Evolutionary conservation across 2,329 filamentous ascomycete species (phyloP).

Genomic region (Phaeoacremonium minimum): DNA sequence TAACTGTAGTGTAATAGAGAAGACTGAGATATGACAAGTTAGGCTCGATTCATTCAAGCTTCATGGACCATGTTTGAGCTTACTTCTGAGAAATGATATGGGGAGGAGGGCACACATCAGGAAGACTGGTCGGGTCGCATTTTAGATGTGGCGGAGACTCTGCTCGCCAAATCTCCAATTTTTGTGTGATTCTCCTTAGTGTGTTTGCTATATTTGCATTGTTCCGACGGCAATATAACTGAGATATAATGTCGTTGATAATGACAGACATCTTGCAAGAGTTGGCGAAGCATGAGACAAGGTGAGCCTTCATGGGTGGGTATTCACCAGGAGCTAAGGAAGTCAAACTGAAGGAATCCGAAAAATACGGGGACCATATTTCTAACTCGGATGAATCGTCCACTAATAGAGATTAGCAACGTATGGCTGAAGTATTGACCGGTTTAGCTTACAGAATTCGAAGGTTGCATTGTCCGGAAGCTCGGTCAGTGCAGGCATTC

Average conservation of each 20-base stretch:
- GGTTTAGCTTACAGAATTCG: neutral
- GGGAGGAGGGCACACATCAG: slow-evolving; percentile 11
- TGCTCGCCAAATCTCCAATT: slow-evolving; percentile 10
- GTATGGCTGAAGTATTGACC: neutral
- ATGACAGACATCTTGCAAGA: slow-evolving; percentile 17
- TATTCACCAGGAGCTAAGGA: slow-evolving; percentile 23
- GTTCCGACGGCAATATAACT: slow-evolving; percentile 10
- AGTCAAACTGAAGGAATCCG: slow-evolving; percentile 41
- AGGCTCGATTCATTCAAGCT: too few species aligned
- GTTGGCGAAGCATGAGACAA: slow-evolving; percentile 17
- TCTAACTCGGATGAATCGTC: slow-evolving; percentile 42
- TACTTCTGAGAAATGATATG: slow-evolving; percentile 14
- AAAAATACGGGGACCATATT: slow-evolving; percentile 53
- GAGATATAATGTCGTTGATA: slow-evolving; percentile 15
- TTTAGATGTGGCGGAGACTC: slow-evolving; percentile 8
- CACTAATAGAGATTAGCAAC: neutral
- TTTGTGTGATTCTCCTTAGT: slow-evolving; percentile 4
- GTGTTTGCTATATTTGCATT: slow-evolving; percentile 2
- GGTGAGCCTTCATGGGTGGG: slow-evolving; percentile 14
- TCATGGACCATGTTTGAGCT: too few species aligned
- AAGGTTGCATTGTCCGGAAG: neutral
- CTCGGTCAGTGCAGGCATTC: slow-evolving; percentile 11
- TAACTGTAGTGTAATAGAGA: slow-evolving; percentile 16
- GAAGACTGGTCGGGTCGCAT: slow-evolving; percentile 9
- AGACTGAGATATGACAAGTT: too few species aligned